A percentile compares a stretch with the other conserved stretches of the same genome.
These are phyloP conservation scores for Chamaecrista fasciculata DNA, from an alignment of 306 rosid genomes.

Conservation along the genomic window DNA sequence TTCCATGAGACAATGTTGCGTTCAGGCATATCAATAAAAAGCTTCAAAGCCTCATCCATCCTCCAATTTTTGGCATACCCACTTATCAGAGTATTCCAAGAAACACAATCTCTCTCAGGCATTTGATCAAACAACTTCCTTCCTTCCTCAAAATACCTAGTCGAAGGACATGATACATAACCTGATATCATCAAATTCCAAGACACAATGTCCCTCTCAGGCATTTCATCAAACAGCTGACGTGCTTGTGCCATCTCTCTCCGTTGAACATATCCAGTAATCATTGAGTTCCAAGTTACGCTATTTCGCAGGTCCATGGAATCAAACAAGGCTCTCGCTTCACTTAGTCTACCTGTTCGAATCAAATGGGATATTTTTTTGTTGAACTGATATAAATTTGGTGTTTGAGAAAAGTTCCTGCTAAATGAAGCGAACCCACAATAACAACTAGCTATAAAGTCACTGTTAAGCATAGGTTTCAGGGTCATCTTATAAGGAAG, in stretches of 20 bases:
- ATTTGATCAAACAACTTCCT: slow-evolving; percentile 41
- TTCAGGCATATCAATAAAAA: slow-evolving; percentile 39
- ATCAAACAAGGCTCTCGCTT: slow-evolving; percentile 43
- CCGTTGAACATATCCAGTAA: slow-evolving; percentile 37
- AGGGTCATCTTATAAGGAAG: background rate
- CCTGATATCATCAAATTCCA: slow-evolving; percentile 47
- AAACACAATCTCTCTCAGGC: slow-evolving; percentile 43
- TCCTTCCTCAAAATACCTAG: slow-evolving; percentile 36
- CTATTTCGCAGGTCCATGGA: slow-evolving; percentile 29
- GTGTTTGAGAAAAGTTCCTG: slow-evolving; percentile 2
- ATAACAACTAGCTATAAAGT: background rate
- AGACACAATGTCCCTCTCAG: slow-evolving; percentile 37
- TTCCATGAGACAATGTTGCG: slow-evolving; percentile 43
- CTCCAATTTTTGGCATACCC: slow-evolving; percentile 46
- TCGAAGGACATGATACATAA: slow-evolving; percentile 35
- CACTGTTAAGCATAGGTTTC: background rate
- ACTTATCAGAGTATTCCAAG: slow-evolving; percentile 50
- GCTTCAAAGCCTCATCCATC: slow-evolving; percentile 45
- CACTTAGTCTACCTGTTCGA: slow-evolving; percentile 36
- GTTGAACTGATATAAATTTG: slow-evolving; percentile 25
- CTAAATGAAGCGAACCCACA: slow-evolving; percentile 22
- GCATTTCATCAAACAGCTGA: slow-evolving; percentile 44
- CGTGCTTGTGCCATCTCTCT: slow-evolving; percentile 45
- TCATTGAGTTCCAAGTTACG: slow-evolving; percentile 45
- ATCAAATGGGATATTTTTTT: slow-evolving; percentile 41